Conservation (phyloP, 129 eudicot species). For the Smallanthus sonchifolius region DNA sequence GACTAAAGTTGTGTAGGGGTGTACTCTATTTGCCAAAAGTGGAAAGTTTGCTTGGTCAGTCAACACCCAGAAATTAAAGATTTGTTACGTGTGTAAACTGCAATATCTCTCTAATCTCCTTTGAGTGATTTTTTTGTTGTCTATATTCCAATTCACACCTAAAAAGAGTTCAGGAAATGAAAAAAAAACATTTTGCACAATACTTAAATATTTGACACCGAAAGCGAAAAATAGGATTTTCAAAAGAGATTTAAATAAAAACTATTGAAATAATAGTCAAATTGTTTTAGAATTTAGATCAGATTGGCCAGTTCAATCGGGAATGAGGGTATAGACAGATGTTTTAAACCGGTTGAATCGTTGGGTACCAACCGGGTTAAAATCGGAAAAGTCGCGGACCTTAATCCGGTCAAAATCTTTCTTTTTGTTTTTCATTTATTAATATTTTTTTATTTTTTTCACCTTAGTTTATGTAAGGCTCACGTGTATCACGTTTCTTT, state of each 20-base stretch:
- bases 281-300: too few species aligned
- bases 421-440: not conserved
- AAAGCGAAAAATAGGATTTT: too few species aligned
- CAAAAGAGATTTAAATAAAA: too few species aligned
- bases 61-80: slow-evolving; percentile 4
- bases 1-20: slow-evolving; percentile 2
- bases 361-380: too few species aligned
- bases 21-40: slow-evolving; percentile 20
- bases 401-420: not conserved
- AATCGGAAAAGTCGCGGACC: too few species aligned
- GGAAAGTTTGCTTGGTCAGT: slow-evolving; percentile 23
- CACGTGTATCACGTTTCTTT: not conserved
- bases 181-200: too few species aligned
- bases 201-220: too few species aligned
- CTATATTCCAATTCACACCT: slow-evolving; percentile 3
- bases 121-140: not conserved
- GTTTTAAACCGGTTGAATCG: too few species aligned
- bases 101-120: not conserved
- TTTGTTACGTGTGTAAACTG: slow-evolving; percentile 18
- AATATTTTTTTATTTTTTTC: not conserved
- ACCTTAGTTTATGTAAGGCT: not conserved
- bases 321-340: too few species aligned
- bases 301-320: too few species aligned
- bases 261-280: too few species aligned
- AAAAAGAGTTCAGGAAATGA: too few species aligned